These are phyloP conservation scores for Neurospora pannonica DNA, from an alignment of 495 filamentous ascomycete genomes.

Conservation along the genomic window DNA sequence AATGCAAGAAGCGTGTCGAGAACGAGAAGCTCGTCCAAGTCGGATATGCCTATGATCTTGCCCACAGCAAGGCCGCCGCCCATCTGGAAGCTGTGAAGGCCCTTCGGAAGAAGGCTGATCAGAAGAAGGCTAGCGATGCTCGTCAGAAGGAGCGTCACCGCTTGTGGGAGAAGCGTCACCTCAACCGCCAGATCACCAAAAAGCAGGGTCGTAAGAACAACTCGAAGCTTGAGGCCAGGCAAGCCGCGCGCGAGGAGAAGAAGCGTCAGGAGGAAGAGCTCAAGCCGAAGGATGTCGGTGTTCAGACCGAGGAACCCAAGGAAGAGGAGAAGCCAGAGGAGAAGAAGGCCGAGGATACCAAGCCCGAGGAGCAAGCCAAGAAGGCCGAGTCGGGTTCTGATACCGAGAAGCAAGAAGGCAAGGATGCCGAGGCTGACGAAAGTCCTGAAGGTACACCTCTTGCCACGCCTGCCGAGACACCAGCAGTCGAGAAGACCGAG, in stretches of 20 bases:
- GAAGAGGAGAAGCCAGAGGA: slow-evolving; percentile 21
- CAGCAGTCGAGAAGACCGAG: slow-evolving; percentile 18
- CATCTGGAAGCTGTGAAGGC: slow-evolving; percentile 54
- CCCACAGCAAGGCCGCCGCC: slow-evolving; percentile 65
- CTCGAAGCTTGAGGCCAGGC: slow-evolving; percentile 25
- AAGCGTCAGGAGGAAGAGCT: slow-evolving; percentile 29
- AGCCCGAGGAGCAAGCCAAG: slow-evolving; percentile 12
- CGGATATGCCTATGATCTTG: slow-evolving; percentile 79
- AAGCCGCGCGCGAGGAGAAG: slow-evolving; percentile 27
- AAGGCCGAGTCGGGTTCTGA: slow-evolving; percentile 2
- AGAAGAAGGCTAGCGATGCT: slow-evolving; percentile 39
- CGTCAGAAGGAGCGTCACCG: slow-evolving; percentile 35
- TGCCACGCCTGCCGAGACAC: slow-evolving; percentile 16
- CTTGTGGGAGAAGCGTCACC: slow-evolving; percentile 39
- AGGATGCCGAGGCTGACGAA: slow-evolving; percentile 10
- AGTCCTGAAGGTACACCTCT: slow-evolving; percentile 16
- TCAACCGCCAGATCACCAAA: slow-evolving; percentile 34
- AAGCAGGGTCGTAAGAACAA: slow-evolving; percentile 40
- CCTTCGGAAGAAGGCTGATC: slow-evolving; percentile 36
- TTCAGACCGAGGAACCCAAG: slow-evolving; percentile 26
- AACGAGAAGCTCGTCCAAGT: slow-evolving; percentile 79
- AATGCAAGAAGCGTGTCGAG: slow-evolving; percentile 52
- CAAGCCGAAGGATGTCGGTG: slow-evolving; percentile 29
- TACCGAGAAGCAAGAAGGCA: neutral
- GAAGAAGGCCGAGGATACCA: slow-evolving; percentile 18